These are phyloP conservation scores for Eucalyptus tenuipes DNA, from an alignment of 345 rosid species.

Conservation along the genomic window DNA sequence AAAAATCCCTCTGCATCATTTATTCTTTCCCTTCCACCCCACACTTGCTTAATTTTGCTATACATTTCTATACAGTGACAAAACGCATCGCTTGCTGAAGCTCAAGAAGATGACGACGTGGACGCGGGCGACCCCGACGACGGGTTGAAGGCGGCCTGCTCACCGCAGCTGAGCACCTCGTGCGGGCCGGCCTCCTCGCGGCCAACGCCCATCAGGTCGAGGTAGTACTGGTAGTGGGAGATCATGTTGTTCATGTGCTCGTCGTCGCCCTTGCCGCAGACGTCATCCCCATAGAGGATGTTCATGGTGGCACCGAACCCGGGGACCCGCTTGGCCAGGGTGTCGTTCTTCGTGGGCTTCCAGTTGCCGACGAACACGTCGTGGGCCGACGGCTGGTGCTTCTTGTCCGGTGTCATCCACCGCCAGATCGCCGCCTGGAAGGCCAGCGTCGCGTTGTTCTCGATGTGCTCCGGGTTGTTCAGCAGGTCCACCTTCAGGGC, in stretches of 20 bases:
- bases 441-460: constrained; percentile 68
- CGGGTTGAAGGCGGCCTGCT: constrained; percentile 50
- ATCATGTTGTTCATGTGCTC: constrained; percentile 66
- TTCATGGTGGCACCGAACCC: constrained; percentile 84
- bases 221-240: constrained; percentile 67
- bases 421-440: constrained; percentile 75
- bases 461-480: constrained; percentile 61
- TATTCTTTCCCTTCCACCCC: not conserved
- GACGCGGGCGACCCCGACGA: constrained; percentile 10
- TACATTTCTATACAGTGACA: not conserved
- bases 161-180: constrained; percentile 58
- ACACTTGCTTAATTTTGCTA: not conserved
- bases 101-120: constrained; percentile 3
- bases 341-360: constrained; percentile 84
- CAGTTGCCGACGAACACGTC: constrained; percentile 65
- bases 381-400: constrained; percentile 68
- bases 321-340: constrained; percentile 48
- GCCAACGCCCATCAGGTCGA: constrained; percentile 78
- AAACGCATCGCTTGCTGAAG: not conserved
- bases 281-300: constrained; percentile 59
- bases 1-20: not conserved
- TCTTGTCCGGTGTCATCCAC: constrained; percentile 89
- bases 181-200: constrained; percentile 87
- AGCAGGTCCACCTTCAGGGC: constrained; percentile 57
- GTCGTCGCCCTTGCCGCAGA: constrained; percentile 50